phyloP scores from a whole-genome alignment of 2,329 filamentous ascomycete species.

The Fusarium torulosum region DNA sequence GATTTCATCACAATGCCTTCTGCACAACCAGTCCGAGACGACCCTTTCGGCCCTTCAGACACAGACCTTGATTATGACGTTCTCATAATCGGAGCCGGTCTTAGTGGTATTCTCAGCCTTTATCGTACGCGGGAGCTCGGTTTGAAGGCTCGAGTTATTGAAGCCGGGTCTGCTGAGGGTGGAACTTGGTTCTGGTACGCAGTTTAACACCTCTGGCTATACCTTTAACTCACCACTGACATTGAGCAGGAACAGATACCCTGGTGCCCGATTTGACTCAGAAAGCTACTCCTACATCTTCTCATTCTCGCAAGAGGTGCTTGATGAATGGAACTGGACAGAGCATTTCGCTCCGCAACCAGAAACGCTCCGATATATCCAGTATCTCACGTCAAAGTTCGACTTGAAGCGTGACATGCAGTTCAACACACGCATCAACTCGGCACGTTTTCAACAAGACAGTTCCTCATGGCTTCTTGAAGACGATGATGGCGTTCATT shows the following conservation, averaged over 20 bases:
- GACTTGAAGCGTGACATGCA: constrained; percentile 56
- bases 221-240: not conserved
- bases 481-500: constrained; percentile 11
- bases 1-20: constrained; percentile 25
- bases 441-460: constrained; percentile 54
- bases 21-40: constrained; percentile 11
- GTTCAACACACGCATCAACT: constrained; percentile 57
- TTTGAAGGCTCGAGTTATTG: constrained; percentile 54
- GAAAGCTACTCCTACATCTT: constrained; percentile 38
- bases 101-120: constrained; percentile 58
- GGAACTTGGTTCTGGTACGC: constrained; percentile 61
- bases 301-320: constrained; percentile 48
- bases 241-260: constrained; percentile 53
- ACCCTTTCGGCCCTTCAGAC: constrained; percentile 17
- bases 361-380: constrained; percentile 59
- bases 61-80: constrained; percentile 39
- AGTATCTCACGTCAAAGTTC: constrained; percentile 57
- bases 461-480: constrained; percentile 22
- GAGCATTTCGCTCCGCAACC: constrained; percentile 51
- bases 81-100: constrained; percentile 41
- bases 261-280: constrained; percentile 56
- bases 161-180: constrained; percentile 56
- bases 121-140: constrained; percentile 57
- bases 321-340: constrained; percentile 58
- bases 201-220: not conserved